Percentiles rank a stretch among this genome's conserved stretches.
Evolutionary conservation across 352 stramenopile species (phyloP).

Genomic region (Peronosclerospora sorghi): DNA sequence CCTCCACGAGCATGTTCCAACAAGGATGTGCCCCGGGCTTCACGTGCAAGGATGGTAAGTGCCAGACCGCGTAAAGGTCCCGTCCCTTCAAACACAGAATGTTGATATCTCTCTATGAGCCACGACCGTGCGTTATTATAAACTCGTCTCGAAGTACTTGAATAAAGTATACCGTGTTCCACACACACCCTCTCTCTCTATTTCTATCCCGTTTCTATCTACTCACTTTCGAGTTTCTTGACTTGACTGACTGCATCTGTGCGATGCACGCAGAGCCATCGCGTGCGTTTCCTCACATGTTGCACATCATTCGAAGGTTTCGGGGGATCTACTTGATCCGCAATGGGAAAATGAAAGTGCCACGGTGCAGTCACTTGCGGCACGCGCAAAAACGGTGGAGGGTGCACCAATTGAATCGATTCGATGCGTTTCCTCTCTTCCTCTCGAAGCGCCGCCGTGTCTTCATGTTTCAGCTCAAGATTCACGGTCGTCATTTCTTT

Average conservation of each 20-base stretch:
- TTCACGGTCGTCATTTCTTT: slow-evolving; percentile 58
- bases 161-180: too few species aligned
- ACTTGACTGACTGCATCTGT: slow-evolving; percentile 6
- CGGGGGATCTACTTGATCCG: slow-evolving; percentile 13
- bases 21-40: slow-evolving; percentile 19
- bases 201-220: background rate
- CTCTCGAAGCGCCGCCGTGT: slow-evolving; percentile 1
- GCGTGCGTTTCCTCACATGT: slow-evolving; percentile 16
- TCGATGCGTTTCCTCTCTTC: slow-evolving; percentile 21
- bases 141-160: too few species aligned
- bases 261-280: slow-evolving; percentile 33
- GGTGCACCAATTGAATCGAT: slow-evolving; percentile 39
- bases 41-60: slow-evolving; percentile 24
- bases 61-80: slow-evolving; percentile 16
- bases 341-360: slow-evolving; percentile 53
- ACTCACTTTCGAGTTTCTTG: background rate
- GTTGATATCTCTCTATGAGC: slow-evolving; percentile 4
- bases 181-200: too few species aligned
- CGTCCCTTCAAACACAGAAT: background rate
- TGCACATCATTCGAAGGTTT: slow-evolving; percentile 16
- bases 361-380: slow-evolving; percentile 35
- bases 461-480: slow-evolving; percentile 60
- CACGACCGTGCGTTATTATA: too few species aligned
- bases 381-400: slow-evolving; percentile 57
- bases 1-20: slow-evolving; percentile 12